Evolutionary conservation across 768 basidiomycete genomes (phyloP).

Genomic region (Mycena metata): DNA sequence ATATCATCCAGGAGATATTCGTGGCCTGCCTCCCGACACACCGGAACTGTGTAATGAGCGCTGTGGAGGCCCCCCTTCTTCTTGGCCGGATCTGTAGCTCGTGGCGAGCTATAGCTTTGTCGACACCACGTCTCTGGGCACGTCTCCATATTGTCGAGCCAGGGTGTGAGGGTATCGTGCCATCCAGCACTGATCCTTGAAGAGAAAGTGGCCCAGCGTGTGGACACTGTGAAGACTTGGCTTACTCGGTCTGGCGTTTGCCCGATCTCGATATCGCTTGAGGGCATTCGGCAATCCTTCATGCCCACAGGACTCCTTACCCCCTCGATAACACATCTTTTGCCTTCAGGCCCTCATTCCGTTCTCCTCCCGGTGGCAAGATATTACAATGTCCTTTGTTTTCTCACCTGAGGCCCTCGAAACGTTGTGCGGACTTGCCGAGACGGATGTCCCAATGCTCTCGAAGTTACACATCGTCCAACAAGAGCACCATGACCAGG

Average conservation of each 20-base stretch:
- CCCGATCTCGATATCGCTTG: conserved; percentile 15
- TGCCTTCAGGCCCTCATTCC: background rate
- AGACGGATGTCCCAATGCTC: too few relatives aligned
- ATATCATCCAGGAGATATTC: conserved; percentile 28
- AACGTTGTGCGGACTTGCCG: too few relatives aligned
- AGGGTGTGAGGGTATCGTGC: too few relatives aligned
- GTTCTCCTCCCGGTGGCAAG: background rate
- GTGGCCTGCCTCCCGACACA: conserved; percentile 27
- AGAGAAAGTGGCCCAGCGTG: background rate
- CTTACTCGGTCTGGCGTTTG: conserved; percentile 16
- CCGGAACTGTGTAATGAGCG: conserved; percentile 27
- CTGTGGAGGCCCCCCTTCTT: conserved; percentile 23
- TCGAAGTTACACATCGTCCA: too few relatives aligned
- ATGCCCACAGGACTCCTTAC: too few relatives aligned
- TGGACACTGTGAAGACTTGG: conserved; percentile 14
- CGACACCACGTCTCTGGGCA: conserved; percentile 29
- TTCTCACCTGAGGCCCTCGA: too few relatives aligned
- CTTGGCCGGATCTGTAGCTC: conserved; percentile 32
- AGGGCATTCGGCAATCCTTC: background rate
- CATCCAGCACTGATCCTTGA: background rate
- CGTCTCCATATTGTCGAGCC: conserved; percentile 25
- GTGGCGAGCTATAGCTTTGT: conserved; percentile 21
- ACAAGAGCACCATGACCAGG: too few relatives aligned
- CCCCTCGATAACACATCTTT: background rate
- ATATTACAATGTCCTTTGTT: too few relatives aligned